Base-by-base conservation (phyloP, 139 green algal genomes). In the Mychonastes homosphaera region DNA sequence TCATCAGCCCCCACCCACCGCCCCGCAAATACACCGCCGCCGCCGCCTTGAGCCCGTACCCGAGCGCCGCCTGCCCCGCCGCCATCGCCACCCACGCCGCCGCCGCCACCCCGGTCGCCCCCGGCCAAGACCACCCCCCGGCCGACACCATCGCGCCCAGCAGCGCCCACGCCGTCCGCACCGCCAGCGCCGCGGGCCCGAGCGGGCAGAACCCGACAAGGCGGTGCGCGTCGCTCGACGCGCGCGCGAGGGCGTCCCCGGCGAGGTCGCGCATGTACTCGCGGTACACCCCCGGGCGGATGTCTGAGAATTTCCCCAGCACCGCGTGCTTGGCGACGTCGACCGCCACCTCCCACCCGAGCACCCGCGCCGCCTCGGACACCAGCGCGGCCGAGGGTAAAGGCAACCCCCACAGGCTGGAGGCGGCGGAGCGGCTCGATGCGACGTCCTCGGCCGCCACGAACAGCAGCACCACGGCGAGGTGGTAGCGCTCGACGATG, bases 241-340 rank as follows among this genome's bases (percentile, higher is more conserved):
- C 77, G 3, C 59, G 61, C 33, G 29, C 36, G 10, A 70, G 30
- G 6, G 79, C 68, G 51, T 82, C 78, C 24, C 83, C 70, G 58
- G 74, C 83, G 23, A 94, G 58, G 57, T 94, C 85, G 50, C 80
- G 61, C 63, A 81, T 84, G 62, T 83, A 90, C 46, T 89, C 80
- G 19, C 75, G 49, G 58, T 94, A 94, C 29, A 94, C 77, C 4
- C 82, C 84, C 1, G 86, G 86, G 24, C 79, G 71, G 28, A 94
- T 79, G 43, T 91, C 80, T 52, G 87, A 91, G 66, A 94, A 94
- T 74, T 94, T 94, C 51, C 80, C 82, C 43, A 95, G 64, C 34
- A 94, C 85, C 3, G 87, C 80, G 54, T 95, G 87, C 75, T 95
- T 95, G 23, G 79, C 70, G 2, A 94, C 63, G 63, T 95, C 87